phyloP scores from a whole-genome alignment of 2,329 filamentous ascomycete genomes.

The Nothophoma quercina region DNA sequence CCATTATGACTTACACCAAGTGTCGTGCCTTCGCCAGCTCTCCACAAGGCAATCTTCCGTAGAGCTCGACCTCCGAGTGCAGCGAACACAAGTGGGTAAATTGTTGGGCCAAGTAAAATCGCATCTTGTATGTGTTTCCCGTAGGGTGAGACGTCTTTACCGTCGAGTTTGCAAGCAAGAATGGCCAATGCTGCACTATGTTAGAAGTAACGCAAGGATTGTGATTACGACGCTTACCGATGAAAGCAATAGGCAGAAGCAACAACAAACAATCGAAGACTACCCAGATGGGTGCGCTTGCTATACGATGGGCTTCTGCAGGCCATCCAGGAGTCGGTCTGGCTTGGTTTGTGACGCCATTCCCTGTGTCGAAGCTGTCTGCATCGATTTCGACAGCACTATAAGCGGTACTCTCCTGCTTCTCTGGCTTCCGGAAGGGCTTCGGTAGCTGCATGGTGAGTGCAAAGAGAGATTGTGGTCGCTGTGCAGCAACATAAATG shows the following conservation, averaged over 20 bases:
- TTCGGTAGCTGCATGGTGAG: too few relatives aligned
- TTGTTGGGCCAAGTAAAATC: neutral
- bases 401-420: too few relatives aligned
- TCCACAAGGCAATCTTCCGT: slow-evolving; percentile 1
- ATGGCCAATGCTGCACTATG: neutral
- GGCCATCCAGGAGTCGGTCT: neutral
- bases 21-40: neutral
- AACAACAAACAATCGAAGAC: neutral
- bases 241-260: neutral
- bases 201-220: neutral
- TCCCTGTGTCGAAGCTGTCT: too few relatives aligned
- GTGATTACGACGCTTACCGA: neutral
- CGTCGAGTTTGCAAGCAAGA: neutral
- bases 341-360: too few relatives aligned
- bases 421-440: too few relatives aligned
- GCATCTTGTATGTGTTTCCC: neutral
- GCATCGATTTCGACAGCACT: too few relatives aligned
- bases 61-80: neutral
- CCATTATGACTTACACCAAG: neutral
- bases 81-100: slow-evolving; percentile 4
- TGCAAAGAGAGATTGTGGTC: too few relatives aligned
- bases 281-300: neutral
- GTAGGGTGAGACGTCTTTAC: neutral
- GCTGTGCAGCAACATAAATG: too few relatives aligned
- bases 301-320: neutral